Base-by-base conservation (phyloP, 176 grass and related monocot genomes). In the Themeda triandra region DNA sequence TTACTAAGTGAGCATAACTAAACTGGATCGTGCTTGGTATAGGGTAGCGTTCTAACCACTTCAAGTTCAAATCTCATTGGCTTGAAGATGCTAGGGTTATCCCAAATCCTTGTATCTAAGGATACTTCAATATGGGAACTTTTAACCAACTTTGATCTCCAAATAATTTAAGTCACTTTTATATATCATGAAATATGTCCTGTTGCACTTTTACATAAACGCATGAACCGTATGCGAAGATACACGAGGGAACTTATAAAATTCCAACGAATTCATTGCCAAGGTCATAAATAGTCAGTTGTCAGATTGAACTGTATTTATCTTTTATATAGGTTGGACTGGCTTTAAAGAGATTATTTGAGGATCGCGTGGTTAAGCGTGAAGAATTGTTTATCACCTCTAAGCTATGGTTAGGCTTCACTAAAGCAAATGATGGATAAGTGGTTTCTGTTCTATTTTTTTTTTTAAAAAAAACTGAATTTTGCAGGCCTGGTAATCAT, bases 351-450 rank as follows among this genome's bases (percentile, higher is more conserved):
- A 92, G 75, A 80, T 53, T 97, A 14, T 88, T 97, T 82, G 76
- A 85, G 41, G 82, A 97, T 59, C 85, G 89, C 19, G 33, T 90
- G 13, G 79, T 92, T 60, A 88, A 93, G 79, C 94, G 91, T 78
- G 87, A 89, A 66, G 89, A 97, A 25, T 45, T 97, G 70, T 97
- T 92, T 63, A 82, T 93, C 87, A 97, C 94, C 73, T 93, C 94
- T 42, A 96, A 97, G 79, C 82, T 97, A 63, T 97, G 94, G 91
- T 97, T 49, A 64, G 70, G 4, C 39, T 73, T 66, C 28, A 48
- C 76, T 42, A 1, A 76, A 42, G 23, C 30, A 4, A 4, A 44
- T n/a, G 13, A 31, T 12, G 18, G 3, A 77, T 41, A 35, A 46
- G 23, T 48, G 24, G 14, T 49, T 46, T 62, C 25, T 69, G 45